Conservation (phyloP, 139 green algal genomes). For the Asterochloris erici region DNA sequence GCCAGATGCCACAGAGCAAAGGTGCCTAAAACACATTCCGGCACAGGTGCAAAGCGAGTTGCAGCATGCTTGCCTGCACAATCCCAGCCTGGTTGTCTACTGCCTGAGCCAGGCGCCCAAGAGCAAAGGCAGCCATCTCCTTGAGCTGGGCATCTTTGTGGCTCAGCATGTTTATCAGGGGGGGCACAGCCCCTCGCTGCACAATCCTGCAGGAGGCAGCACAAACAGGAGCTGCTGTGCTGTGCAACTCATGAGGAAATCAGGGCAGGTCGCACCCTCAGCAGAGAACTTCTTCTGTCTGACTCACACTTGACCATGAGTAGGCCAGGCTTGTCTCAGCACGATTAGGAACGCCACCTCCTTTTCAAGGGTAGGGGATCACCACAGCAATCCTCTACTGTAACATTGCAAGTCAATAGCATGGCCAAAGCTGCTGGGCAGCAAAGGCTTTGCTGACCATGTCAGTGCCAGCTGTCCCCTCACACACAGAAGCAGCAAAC, state of each 20-base stretch:
- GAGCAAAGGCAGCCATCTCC: conserved; percentile 98
- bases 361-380: too few relatives aligned
- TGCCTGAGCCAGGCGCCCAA: conserved; percentile 93
- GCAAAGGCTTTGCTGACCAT: too few relatives aligned
- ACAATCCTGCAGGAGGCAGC: conserved; percentile 29
- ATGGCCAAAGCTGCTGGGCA: too few relatives aligned
- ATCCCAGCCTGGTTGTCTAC: conserved; percentile 82
- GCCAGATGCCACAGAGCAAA: background rate
- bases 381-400: too few relatives aligned
- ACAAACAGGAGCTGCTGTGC: background rate
- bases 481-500: too few relatives aligned
- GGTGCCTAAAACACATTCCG: background rate
- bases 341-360: background rate
- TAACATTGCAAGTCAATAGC: too few relatives aligned
- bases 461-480: too few relatives aligned
- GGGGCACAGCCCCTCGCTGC: conserved; percentile 89
- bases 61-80: conserved; percentile 18
- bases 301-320: too few relatives aligned
- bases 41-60: conserved; percentile 17
- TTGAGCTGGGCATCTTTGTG: conserved; percentile 69
- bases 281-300: too few relatives aligned
- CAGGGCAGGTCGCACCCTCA: background rate
- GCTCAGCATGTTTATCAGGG: conserved; percentile 93
- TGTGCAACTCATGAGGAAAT: background rate
- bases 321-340: background rate